phyloP scores from a whole-genome alignment of 352 stramenopile species.

The Globisporangium echinulatum region DNA sequence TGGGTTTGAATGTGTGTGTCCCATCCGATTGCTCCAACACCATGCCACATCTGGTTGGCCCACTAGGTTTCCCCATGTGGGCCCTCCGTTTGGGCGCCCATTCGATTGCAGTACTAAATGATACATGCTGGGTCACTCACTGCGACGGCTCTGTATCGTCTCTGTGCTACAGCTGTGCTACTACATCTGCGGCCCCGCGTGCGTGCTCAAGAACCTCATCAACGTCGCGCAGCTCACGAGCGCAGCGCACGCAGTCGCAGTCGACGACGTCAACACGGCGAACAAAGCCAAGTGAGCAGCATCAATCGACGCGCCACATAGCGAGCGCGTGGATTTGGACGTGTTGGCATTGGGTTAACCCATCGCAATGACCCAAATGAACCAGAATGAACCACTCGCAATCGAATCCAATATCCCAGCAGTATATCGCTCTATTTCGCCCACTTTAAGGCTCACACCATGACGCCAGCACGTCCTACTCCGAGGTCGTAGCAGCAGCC shows the following conservation, averaged over 20 bases:
- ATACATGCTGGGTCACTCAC: too few species aligned
- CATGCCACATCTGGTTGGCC: background rate
- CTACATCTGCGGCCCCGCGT: constrained; percentile 86
- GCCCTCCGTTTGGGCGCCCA: too few species aligned
- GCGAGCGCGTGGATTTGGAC: too few species aligned
- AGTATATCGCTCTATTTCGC: too few species aligned
- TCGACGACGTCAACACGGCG: constrained; percentile 39
- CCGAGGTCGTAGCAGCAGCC: background rate
- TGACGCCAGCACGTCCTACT: too few species aligned
- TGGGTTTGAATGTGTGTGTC: background rate
- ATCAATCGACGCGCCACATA: background rate
- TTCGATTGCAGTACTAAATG: too few species aligned
- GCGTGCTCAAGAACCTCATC: constrained; percentile 90
- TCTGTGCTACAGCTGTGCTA: constrained; percentile 52
- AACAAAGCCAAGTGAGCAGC: constrained; percentile 52
- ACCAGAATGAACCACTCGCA: background rate
- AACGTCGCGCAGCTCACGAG: constrained; percentile 90
- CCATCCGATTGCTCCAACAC: background rate
- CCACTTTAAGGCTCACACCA: too few species aligned
- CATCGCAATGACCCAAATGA: background rate
- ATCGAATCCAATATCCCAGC: too few species aligned
- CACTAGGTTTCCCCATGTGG: too few species aligned
- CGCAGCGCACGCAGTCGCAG: constrained; percentile 74
- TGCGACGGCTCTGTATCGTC: too few species aligned
- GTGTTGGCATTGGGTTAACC: background rate